Evolutionary conservation across 305 asterid species (phyloP).

Genomic region (Andrographis paniculata): DNA sequence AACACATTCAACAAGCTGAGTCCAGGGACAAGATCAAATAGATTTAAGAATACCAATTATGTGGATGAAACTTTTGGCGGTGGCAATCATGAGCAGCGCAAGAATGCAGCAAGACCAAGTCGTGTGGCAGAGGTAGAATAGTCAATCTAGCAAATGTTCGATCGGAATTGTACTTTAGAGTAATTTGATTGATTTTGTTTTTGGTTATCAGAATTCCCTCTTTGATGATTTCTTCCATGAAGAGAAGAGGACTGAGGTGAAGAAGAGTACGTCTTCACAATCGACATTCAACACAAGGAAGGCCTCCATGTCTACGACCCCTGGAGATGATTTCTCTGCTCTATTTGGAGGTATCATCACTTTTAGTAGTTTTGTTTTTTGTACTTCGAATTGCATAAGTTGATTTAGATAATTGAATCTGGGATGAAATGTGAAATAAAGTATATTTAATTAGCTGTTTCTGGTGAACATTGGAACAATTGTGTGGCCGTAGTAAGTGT

Average conservation of each 20-base stretch:
- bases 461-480: too few species aligned
- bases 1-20: slow-evolving; percentile 21
- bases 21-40: slow-evolving; percentile 24
- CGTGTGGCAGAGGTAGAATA: slow-evolving; percentile 48
- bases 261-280: slow-evolving; percentile 29
- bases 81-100: slow-evolving; percentile 14
- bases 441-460: too few species aligned
- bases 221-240: slow-evolving; percentile 40
- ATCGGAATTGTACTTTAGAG: background rate
- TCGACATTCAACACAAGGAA: slow-evolving; percentile 29
- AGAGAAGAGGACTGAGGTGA: slow-evolving; percentile 32
- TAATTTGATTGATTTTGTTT: slow-evolving; percentile 14
- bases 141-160: slow-evolving; percentile 7
- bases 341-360: slow-evolving; percentile 57
- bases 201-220: slow-evolving; percentile 40
- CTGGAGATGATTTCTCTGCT: slow-evolving; percentile 40
- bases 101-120: slow-evolving; percentile 19
- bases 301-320: slow-evolving; percentile 24
- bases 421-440: too few species aligned
- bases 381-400: too few species aligned
- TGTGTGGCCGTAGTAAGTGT: too few species aligned
- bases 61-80: slow-evolving; percentile 41
- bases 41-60: slow-evolving; percentile 25
- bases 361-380: background rate
- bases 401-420: too few species aligned